Base-by-base conservation (phyloP, 2,329 filamentous ascomycete genomes). In the Sclerotinia trifoliorum region DNA sequence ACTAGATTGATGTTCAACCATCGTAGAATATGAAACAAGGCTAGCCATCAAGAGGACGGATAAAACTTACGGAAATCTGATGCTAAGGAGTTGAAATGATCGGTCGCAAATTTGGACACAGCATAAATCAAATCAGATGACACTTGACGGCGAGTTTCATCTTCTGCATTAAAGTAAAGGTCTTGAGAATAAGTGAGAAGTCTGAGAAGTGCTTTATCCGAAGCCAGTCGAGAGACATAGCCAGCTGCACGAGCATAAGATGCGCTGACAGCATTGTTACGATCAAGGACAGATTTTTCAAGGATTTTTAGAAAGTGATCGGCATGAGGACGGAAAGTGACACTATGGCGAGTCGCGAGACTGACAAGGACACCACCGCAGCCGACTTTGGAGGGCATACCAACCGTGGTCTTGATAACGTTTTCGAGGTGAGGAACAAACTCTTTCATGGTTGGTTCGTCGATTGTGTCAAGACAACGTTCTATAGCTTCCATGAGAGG, bases 401-500 rank as follows among this genome's bases (percentile, higher is more conserved):
- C 94, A 49, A 99, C 88, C 1, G 94, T 92, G 35, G 86, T 88
- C 77, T 94, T 95, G 79, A 98, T 92, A 0, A 91, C 89, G 42
- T 85, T 84, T 77, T 95, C 90, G 0, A 99, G 84, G 56, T 83
- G 86, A 2, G 89, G 88, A 48, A 89, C 88, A 13, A 97, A 83
- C 26, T 88, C 83, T 57, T 85, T 84, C 87, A 97, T 94, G n/a
- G 90, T 89, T 5, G 83, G 81, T 8, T 88, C 88, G 75, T 98
- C 93, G 1, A 96, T 84, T 65, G 92, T 88, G 69, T 97, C 93
- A 44, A 99, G 85, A 75, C 92, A 93, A 71, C 94, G 87, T 74
- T 97, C 92, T 67, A 98, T 93, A 1, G 93, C 93, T 78, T 97
- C 94, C 75, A 94, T 96, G 72, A 99, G 88, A 0, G 95, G 94